A percentile compares a stretch with the other conserved stretches of the same genome.
These are phyloP conservation scores for Aristolochia contorta DNA, from an alignment of 164 flowering plant genomes.

Conservation along the genomic window DNA sequence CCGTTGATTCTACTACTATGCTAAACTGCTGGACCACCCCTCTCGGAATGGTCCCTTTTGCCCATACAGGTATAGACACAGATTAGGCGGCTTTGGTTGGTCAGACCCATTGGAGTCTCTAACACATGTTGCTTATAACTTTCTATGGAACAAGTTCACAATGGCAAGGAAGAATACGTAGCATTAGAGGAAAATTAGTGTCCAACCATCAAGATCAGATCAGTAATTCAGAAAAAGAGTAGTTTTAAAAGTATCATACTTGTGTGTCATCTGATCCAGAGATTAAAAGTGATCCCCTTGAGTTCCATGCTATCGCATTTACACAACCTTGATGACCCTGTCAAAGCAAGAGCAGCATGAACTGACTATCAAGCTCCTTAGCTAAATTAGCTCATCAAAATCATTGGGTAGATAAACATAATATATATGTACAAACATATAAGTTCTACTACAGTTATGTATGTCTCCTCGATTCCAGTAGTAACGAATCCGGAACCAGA, in stretches of 20 bases:
- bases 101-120: too few relatives aligned
- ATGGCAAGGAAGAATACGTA: not conserved
- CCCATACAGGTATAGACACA: too few relatives aligned
- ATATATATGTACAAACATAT: not conserved
- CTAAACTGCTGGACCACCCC: too few relatives aligned
- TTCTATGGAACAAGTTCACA: too few relatives aligned
- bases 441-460: not conserved
- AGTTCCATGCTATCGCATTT: constrained; percentile 85
- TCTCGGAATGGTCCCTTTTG: too few relatives aligned
- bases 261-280: constrained; percentile 95
- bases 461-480: too few relatives aligned
- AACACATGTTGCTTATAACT: too few relatives aligned
- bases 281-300: constrained; percentile 74
- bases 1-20: too few relatives aligned
- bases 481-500: too few relatives aligned
- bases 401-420: not conserved
- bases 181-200: not conserved
- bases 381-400: not conserved
- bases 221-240: not conserved
- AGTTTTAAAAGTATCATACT: constrained; percentile 26
- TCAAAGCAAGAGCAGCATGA: not conserved
- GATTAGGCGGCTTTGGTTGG: too few relatives aligned
- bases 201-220: not conserved
- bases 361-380: not conserved
- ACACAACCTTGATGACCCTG: constrained; percentile 97